Percentiles rank a stretch among this genome's conserved stretches.
phyloP scores from a whole-genome alignment of 2,329 filamentous ascomycete species.

The Keithomyces neogunnii region DNA sequence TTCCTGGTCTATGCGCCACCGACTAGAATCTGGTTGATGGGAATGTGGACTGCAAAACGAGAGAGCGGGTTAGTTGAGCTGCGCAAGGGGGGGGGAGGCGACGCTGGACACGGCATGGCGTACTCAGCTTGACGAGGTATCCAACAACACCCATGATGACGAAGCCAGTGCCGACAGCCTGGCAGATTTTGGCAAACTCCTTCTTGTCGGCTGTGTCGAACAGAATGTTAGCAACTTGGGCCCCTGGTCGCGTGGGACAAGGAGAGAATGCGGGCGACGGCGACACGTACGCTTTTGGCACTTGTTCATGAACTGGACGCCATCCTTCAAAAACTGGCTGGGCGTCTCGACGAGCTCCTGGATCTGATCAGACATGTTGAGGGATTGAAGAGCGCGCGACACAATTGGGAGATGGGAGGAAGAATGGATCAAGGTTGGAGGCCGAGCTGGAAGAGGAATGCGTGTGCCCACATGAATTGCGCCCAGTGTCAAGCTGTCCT shows the following conservation, averaged over 20 bases:
- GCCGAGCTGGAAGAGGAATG: background rate
- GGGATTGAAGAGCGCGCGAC: background rate
- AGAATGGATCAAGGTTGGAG: background rate
- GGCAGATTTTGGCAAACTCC: slow-evolving; percentile 37
- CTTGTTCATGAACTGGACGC: slow-evolving; percentile 52
- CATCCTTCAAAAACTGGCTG: slow-evolving; percentile 54
- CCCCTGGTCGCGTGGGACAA: slow-evolving; percentile 2
- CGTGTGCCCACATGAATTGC: background rate
- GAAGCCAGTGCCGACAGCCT: slow-evolving; percentile 61
- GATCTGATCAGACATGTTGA: slow-evolving; percentile 56
- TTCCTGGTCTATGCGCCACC: slow-evolving; percentile 46
- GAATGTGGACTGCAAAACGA: slow-evolving; percentile 50
- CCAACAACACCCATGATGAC: slow-evolving; percentile 63
- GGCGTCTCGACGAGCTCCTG: slow-evolving; percentile 64
- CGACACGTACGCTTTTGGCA: slow-evolving; percentile 51
- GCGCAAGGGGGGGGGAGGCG: background rate
- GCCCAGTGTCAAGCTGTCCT: slow-evolving; percentile 7
- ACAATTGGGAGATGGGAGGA: background rate
- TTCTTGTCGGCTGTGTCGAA: slow-evolving; percentile 27
- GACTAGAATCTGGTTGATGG: slow-evolving; percentile 62
- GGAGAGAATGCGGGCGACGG: background rate
- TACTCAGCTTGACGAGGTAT: slow-evolving; percentile 63
- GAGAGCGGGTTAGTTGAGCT: background rate
- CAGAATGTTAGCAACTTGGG: background rate
- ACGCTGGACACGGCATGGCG: slow-evolving; percentile 13